Conservation (phyloP, 495 filamentous ascomycete genomes). For the Lindgomyces ingoldianus region DNA sequence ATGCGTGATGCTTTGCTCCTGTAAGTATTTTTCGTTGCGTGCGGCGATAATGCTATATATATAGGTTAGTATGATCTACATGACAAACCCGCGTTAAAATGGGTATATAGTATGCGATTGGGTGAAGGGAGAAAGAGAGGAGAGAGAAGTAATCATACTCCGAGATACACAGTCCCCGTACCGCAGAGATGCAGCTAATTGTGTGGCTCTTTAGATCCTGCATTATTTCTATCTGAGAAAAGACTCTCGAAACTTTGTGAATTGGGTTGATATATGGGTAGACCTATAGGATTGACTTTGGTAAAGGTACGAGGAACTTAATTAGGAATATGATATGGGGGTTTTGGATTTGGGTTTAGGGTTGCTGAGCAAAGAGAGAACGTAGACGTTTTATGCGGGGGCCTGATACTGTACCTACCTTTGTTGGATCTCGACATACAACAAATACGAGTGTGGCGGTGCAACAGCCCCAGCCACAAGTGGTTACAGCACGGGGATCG, state of each 20-base stretch:
- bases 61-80: background rate
- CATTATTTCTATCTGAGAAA: background rate
- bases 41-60: background rate
- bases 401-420: background rate
- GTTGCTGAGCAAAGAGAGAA: too few species aligned
- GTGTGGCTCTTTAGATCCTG: background rate
- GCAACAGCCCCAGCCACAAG: background rate
- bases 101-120: too few species aligned
- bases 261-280: background rate
- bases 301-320: too few species aligned
- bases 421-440: background rate
- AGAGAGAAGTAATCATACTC: background rate
- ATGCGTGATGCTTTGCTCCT: constrained; percentile 10
- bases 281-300: background rate
- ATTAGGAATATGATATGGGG: too few species aligned
- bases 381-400: too few species aligned
- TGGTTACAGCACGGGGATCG: background rate
- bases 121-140: background rate
- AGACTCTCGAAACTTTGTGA: background rate
- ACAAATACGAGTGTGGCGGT: background rate
- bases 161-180: constrained; percentile 10
- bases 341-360: too few species aligned
- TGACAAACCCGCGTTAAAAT: too few species aligned
- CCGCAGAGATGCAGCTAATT: background rate
- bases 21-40: background rate